Evolutionary conservation across 1,139 yeast genomes (phyloP).

Genomic region (Candida tropicalis): DNA sequence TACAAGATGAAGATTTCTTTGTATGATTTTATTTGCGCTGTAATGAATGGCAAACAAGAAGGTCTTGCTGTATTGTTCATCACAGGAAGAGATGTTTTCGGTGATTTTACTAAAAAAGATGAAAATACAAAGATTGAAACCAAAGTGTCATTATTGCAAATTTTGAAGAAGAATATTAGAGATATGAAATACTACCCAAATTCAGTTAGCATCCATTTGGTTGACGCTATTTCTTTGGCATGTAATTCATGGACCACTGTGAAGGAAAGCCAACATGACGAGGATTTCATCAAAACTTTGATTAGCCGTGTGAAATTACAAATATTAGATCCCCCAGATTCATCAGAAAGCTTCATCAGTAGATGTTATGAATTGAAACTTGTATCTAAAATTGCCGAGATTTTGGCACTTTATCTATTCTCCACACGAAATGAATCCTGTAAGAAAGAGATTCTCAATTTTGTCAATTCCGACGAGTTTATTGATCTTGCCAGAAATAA

Average conservation of each 20-base stretch:
- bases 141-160: conserved; percentile 47
- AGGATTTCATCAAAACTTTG: conserved; percentile 53
- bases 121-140: neutral
- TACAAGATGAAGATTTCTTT: conserved; percentile 57
- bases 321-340: conserved; percentile 22
- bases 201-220: conserved; percentile 57
- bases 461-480: conserved; percentile 43
- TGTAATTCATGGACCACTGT: conserved; percentile 71
- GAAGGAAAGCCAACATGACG: conserved; percentile 51
- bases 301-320: conserved; percentile 37
- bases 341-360: conserved; percentile 34
- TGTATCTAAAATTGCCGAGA: conserved; percentile 70
- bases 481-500: conserved; percentile 30
- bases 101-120: conserved; percentile 25
- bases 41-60: conserved; percentile 79
- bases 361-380: conserved; percentile 59
- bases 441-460: conserved; percentile 44
- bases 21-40: conserved; percentile 75
- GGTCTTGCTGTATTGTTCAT: conserved; percentile 79
- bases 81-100: conserved; percentile 65
- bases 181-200: conserved; percentile 58
- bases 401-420: conserved; percentile 71
- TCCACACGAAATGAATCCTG: conserved; percentile 51
- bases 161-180: conserved; percentile 60
- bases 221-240: conserved; percentile 67